phyloP scores from a whole-genome alignment of 1,284 basidiomycete species.

The Tilletia walkeri region DNA sequence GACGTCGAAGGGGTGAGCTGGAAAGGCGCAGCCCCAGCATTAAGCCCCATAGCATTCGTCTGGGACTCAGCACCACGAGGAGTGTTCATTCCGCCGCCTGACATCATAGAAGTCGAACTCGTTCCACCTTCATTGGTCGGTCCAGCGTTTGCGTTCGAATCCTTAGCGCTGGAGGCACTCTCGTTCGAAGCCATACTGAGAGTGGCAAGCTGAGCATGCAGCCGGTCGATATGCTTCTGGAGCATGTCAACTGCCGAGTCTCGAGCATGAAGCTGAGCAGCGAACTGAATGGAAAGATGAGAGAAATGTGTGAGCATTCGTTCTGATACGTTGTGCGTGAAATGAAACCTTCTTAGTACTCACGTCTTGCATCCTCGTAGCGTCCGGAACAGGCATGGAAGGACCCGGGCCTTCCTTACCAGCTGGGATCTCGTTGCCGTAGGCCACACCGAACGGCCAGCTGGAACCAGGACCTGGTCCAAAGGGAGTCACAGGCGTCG shows the following conservation, averaged over 20 bases:
- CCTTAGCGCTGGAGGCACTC: too few species aligned
- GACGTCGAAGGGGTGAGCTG: not conserved
- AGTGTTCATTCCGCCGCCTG: too few species aligned
- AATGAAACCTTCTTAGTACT: not conserved
- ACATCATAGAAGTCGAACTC: too few species aligned
- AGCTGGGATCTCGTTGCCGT: too few species aligned
- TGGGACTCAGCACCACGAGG: too few species aligned
- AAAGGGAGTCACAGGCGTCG: slow-evolving; percentile 10
- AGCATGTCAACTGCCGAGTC: slow-evolving; percentile 1
- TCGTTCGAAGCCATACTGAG: not conserved
- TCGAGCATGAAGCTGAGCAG: slow-evolving; percentile 12
- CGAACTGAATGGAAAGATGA: not conserved
- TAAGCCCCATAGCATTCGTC: not conserved
- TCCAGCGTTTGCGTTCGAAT: too few species aligned
- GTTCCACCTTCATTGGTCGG: too few species aligned
- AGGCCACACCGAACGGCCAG: slow-evolving; percentile 3
- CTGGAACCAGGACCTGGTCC: not conserved
- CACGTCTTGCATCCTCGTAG: not conserved
- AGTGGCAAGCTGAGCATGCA: not conserved
- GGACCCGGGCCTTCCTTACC: not conserved
- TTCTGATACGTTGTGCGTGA: too few species aligned
- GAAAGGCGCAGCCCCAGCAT: not conserved
- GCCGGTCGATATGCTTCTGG: slow-evolving; percentile 5
- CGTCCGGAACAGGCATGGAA: not conserved
- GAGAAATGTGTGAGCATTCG: too few species aligned